Conservation (phyloP, 163 green algal species). For the Coccomyxa subellipsoidea region DNA sequence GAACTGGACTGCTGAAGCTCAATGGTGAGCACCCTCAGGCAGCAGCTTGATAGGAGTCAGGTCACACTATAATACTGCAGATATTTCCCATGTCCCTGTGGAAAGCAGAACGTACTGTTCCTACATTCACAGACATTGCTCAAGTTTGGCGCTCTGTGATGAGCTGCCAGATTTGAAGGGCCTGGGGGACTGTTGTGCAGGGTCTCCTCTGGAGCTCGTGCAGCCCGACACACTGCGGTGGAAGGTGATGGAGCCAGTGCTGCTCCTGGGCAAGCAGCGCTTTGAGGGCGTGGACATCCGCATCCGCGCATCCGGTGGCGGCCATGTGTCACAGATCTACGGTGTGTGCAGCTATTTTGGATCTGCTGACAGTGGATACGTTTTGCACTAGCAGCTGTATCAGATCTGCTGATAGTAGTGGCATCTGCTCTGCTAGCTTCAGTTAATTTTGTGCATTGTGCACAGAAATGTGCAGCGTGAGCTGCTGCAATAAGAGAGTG, state of each 20-base stretch:
- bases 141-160: no score
- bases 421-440: no score
- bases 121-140: no score
- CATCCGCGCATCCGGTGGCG: constrained; percentile 93
- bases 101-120: no score
- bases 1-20: constrained; percentile 92
- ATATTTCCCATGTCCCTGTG: no score
- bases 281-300: constrained; percentile 96
- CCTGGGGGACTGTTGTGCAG: constrained; percentile 42
- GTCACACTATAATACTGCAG: no score
- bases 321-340: constrained; percentile 94
- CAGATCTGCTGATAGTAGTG: no score
- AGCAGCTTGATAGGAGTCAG: no score
- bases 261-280: constrained; percentile 90
- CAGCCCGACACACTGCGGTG: constrained; percentile 90
- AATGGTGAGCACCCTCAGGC: constrained; percentile 77
- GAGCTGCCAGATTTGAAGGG: neutral
- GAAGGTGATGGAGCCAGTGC: constrained; percentile 97
- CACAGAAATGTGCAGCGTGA: no score
- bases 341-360: constrained; percentile 40
- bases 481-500: neutral
- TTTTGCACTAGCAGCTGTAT: no score
- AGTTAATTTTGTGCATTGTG: no score
- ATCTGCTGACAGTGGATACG: neutral
- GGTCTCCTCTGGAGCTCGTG: constrained; percentile 91